Conservation (phyloP, 768 basidiomycete species). For the Gymnopilus dilepis region DNA sequence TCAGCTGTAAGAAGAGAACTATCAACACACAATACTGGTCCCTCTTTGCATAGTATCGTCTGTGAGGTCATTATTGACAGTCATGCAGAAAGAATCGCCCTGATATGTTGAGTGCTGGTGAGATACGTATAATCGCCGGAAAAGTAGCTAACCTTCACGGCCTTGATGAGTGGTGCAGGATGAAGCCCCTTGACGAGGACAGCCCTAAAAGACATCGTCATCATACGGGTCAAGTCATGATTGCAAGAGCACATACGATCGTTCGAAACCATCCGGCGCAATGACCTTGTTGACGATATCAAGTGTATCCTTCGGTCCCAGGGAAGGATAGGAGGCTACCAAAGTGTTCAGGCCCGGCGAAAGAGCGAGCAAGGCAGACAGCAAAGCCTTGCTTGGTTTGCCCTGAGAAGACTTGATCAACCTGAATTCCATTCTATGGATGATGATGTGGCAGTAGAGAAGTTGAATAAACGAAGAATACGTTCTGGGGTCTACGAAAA, state of each 20-base stretch:
- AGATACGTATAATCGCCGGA: neutral
- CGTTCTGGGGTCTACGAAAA: too few relatives aligned
- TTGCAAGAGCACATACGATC: slow-evolving; percentile 22
- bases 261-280: slow-evolving; percentile 55
- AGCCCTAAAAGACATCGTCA: slow-evolving; percentile 16
- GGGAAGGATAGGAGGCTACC: slow-evolving; percentile 11
- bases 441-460: too few relatives aligned
- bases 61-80: slow-evolving; percentile 42
- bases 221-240: neutral
- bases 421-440: neutral
- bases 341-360: neutral
- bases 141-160: slow-evolving; percentile 21
- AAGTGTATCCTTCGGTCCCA: slow-evolving; percentile 38
- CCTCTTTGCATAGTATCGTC: slow-evolving; percentile 41
- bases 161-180: slow-evolving; percentile 30
- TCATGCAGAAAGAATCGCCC: slow-evolving; percentile 38
- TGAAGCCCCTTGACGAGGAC: slow-evolving; percentile 28
- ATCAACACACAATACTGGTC: slow-evolving; percentile 32
- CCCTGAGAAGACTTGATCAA: neutral
- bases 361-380: neutral
- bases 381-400: neutral
- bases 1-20: neutral
- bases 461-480: neutral
- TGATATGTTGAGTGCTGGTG: slow-evolving; percentile 14
- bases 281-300: slow-evolving; percentile 48